Evolutionary conservation across 768 basidiomycete species (phyloP).

Genomic region (Mycena filopes): DNA sequence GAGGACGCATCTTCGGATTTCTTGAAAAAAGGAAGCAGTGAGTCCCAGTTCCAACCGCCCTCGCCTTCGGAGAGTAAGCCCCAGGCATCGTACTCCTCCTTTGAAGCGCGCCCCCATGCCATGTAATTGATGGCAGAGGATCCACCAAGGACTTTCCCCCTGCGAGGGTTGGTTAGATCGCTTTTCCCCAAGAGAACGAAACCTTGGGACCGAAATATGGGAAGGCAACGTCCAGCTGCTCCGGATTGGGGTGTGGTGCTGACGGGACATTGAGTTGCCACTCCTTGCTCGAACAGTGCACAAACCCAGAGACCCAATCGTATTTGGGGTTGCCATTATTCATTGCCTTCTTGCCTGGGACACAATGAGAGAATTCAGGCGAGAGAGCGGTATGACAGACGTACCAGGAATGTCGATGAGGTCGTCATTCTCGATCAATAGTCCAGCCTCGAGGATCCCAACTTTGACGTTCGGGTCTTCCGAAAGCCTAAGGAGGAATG

Average conservation of each 20-base stretch:
- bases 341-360: background rate
- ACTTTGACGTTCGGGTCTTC: conserved; percentile 10
- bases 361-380: background rate
- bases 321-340: conserved; percentile 17
- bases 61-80: background rate
- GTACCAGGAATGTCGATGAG: conserved; percentile 15
- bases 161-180: background rate
- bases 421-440: conserved; percentile 8
- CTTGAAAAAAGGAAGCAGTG: conserved; percentile 3
- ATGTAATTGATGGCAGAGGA: conserved; percentile 14
- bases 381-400: background rate
- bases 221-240: conserved; percentile 9
- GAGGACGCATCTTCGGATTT: conserved; percentile 4
- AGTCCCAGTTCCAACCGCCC: conserved; percentile 22
- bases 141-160: conserved; percentile 17
- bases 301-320: conserved; percentile 20
- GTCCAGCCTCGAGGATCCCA: conserved; percentile 20
- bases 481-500: background rate
- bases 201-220: conserved; percentile 1
- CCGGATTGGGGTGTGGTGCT: conserved; percentile 17
- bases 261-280: background rate
- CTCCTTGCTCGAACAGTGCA: background rate
- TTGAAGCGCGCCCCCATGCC: conserved; percentile 20
- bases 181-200: background rate
- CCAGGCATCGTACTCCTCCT: conserved; percentile 24